Base-by-base conservation (phyloP, 2,329 filamentous ascomycete species). In the Aspergillus brunneoviolaceus region DNA sequence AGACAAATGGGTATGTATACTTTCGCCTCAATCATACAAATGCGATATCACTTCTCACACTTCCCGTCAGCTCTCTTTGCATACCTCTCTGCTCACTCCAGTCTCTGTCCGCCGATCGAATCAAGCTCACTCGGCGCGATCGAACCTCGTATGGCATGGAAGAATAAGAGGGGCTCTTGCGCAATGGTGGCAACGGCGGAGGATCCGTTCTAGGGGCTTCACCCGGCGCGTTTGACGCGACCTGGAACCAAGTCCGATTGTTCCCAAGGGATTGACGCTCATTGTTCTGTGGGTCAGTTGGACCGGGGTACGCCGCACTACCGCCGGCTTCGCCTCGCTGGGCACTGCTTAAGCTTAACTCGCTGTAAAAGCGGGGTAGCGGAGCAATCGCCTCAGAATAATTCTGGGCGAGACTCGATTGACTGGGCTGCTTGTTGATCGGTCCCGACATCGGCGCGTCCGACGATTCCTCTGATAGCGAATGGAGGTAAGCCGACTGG, bases 371-470 rank as follows among this genome's bases (percentile, higher is more conserved):
- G 19, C 70, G 72, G 9, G 74, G 74, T 11, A 77, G 66, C 2
- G 74, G 73, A 10, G 73, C 68, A 55, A 76, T 73, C 16, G 72
- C 69, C 10, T 72, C 70, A 0, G 73, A 73, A 59, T 77, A 76
- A 51, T 75, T 70, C 50, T 74, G 73, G 10, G 74, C 74, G n/a
- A 76, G 60, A 56, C 72, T 75, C 25, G 73, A 62, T 59, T 76
- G 74, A 48, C 73, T 76, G 42, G 68, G 68, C 11, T 66, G 67
- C 35, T 71, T 67, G 31, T 49, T 60, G 53, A 65, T 65, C 57
- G 51, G 63, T 49, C 45, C 69, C 51, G 55, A 63, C 50, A 60
- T 69, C 60, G 21, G 72, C 52, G 57, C 53, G 49, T 65, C 51
- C 55, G 63, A 58, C 52, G 69, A 60, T 51, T 68, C 63, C 53